Percentiles rank a stretch among this genome's conserved stretches.
Evolutionary conservation across 345 rosid genomes (phyloP).

Genomic region (Aquilaria sinensis): DNA sequence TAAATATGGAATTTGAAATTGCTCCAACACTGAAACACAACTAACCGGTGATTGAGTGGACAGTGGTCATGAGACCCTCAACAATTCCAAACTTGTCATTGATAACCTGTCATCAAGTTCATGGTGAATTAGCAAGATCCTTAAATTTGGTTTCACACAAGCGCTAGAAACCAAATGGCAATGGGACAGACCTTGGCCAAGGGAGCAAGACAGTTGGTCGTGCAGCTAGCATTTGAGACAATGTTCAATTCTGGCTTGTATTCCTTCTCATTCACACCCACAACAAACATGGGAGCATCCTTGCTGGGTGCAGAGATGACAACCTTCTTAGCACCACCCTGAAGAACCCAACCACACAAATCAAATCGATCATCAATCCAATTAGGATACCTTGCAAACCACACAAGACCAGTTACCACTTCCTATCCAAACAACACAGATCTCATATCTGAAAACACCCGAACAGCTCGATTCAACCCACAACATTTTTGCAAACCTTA

Average conservation of each 20-base stretch:
- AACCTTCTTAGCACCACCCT: constrained; percentile 99
- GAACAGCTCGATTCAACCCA: not conserved
- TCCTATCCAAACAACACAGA: too few relatives aligned
- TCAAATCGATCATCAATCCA: not conserved
- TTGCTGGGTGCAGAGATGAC: constrained; percentile 90
- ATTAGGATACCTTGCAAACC: not conserved
- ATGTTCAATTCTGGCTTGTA: constrained; percentile 71
- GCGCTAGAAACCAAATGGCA: not conserved
- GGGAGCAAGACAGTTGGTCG: constrained; percentile 95
- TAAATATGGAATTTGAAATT: not conserved
- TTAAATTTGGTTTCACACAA: too few relatives aligned
- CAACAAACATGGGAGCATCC: constrained; percentile 95
- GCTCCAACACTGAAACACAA: not conserved
- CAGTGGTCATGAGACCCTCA: constrained; percentile 96
- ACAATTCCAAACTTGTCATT: constrained; percentile 84
- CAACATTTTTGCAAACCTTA: not conserved
- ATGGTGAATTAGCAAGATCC: not conserved
- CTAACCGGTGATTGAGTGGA: constrained; percentile 79
- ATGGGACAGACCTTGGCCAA: constrained; percentile 63
- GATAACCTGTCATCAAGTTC: constrained; percentile 43
- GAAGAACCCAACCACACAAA: constrained; percentile 1
- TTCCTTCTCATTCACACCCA: constrained; percentile 88
- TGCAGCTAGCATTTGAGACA: constrained; percentile 96
- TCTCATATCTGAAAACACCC: not conserved
- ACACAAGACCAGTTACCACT: not conserved